These are phyloP conservation scores for Serpula lacrymans DNA, from an alignment of 768 basidiomycete genomes.

Conservation along the genomic window DNA sequence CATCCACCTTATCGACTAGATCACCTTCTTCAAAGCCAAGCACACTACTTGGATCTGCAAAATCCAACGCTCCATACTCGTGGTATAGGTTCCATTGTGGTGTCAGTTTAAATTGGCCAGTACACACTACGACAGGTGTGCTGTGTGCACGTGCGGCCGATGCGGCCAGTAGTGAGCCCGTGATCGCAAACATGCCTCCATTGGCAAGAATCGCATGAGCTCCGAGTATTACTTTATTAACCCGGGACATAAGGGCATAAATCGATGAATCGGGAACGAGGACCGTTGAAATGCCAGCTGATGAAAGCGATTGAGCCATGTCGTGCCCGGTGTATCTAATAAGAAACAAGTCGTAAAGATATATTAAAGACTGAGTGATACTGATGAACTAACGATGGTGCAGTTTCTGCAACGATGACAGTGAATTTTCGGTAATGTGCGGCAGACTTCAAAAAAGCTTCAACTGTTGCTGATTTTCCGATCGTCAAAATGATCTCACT, in stretches of 20 bases:
- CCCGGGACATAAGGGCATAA: constrained; percentile 93
- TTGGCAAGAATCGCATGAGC: constrained; percentile 96
- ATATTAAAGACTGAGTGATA: too few relatives aligned
- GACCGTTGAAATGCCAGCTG: constrained; percentile 85
- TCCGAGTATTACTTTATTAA: constrained; percentile 94
- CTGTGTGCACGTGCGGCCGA: constrained; percentile 86
- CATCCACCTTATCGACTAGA: constrained; percentile 84
- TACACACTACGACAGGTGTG: constrained; percentile 90
- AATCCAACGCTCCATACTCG: constrained; percentile 81
- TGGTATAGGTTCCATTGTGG: constrained; percentile 88
- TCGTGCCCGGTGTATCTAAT: constrained; percentile 78
- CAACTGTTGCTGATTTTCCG: constrained; percentile 92
- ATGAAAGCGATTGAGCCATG: constrained; percentile 79
- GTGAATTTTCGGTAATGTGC: constrained; percentile 90
- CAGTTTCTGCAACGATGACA: constrained; percentile 94
- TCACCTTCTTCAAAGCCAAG: constrained; percentile 74
- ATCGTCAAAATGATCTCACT: constrained; percentile 95
- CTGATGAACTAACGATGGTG: constrained; percentile 63
- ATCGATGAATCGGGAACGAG: constrained; percentile 96
- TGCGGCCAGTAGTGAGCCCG: constrained; percentile 81
- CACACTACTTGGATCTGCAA: constrained; percentile 66
- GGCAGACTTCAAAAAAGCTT: constrained; percentile 89
- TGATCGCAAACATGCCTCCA: constrained; percentile 90
- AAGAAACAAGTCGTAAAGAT: not conserved
- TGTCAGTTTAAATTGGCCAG: constrained; percentile 95